Base-by-base conservation (phyloP, 352 stramenopile species). In the Thraustochytrium striatum region DNA sequence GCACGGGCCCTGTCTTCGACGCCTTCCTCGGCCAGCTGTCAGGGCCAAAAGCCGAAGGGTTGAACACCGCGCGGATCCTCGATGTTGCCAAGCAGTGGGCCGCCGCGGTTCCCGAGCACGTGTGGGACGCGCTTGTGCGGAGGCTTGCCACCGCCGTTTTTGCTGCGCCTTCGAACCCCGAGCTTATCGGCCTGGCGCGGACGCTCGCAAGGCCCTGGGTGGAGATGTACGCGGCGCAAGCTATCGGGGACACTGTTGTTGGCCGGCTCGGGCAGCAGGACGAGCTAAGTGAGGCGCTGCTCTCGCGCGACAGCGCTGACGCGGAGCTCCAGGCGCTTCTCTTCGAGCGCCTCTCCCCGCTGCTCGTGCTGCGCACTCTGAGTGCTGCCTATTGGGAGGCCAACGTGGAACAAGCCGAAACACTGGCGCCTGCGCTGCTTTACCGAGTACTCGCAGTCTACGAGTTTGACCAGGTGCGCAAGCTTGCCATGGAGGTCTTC, bases 391-490 rank as follows among this genome's bases (percentile, higher is more conserved):
- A n/a, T n/a, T n/a, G n/a, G n/a, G n/a, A n/a, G n/a, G n/a, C n/a
- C n/a, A n/a, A n/a, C n/a, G n/a, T n/a, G n/a, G n/a, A n/a, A n/a
- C 59, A 33, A 8, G 13, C 53, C 35, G 30, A 13, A n/a, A 33
- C 5, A 28, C 32, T 75, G 16, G 44, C 21, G 3, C 11, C n/a
- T 19, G 32, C 25, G 9, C 41, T 75, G 5, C 39, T 75, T 9
- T 19, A 25, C 11, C 65, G 65, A 21, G 19, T 5, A 11, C 11
- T 75, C 35, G 65, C 19, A 1, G n/a, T 75, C 3, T 75, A 75
- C 65, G 65, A 75, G 25, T 75, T 75, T 25, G 61, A 75, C 19
- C 41, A 75, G 36, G 52, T 75, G 32, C 65, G 65, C 44, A 39
- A 75, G 36, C 0, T 75, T 3, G 44, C 65, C 16, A 38, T 38